Conservation (phyloP, 2,329 filamentous ascomycete species). For the Pseudogymnoascus sp. region DNA sequence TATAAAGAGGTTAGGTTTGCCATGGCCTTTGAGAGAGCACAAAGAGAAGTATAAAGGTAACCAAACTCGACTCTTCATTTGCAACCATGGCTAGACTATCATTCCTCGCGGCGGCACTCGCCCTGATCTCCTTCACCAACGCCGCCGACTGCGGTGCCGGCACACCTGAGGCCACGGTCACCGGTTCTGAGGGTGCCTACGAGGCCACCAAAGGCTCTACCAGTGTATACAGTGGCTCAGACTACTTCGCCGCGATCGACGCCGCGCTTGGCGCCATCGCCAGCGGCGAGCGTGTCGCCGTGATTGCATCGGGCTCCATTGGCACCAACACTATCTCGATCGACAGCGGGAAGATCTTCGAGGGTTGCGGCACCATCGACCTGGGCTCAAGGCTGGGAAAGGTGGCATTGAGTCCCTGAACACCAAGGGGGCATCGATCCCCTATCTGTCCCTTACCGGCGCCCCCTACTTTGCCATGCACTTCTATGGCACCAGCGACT, state of each 20-base stretch:
- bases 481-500: slow-evolving; percentile 44
- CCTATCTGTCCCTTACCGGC: slow-evolving; percentile 50
- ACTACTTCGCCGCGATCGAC: slow-evolving; percentile 49
- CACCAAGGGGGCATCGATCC: slow-evolving; percentile 43
- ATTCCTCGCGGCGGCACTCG: slow-evolving; percentile 35
- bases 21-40: background rate
- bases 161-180: slow-evolving; percentile 39
- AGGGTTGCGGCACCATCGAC: slow-evolving; percentile 51
- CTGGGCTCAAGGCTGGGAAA: slow-evolving; percentile 34
- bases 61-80: background rate
- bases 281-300: slow-evolving; percentile 45
- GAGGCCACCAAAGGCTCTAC: slow-evolving; percentile 37
- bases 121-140: slow-evolving; percentile 32
- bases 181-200: slow-evolving; percentile 40
- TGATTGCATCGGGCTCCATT: slow-evolving; percentile 49
- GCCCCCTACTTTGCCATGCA: slow-evolving; percentile 50
- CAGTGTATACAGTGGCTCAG: slow-evolving; percentile 43
- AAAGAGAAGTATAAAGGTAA: background rate
- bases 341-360: slow-evolving; percentile 47
- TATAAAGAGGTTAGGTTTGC: background rate
- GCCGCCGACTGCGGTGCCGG: slow-evolving; percentile 42
- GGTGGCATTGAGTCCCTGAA: slow-evolving; percentile 48
- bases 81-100: slow-evolving; percentile 31
- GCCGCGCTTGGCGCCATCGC: slow-evolving; percentile 44
- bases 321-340: slow-evolving; percentile 46